Conservation (phyloP, 148 eudicot species). For the Rhododendron simsii region DNA sequence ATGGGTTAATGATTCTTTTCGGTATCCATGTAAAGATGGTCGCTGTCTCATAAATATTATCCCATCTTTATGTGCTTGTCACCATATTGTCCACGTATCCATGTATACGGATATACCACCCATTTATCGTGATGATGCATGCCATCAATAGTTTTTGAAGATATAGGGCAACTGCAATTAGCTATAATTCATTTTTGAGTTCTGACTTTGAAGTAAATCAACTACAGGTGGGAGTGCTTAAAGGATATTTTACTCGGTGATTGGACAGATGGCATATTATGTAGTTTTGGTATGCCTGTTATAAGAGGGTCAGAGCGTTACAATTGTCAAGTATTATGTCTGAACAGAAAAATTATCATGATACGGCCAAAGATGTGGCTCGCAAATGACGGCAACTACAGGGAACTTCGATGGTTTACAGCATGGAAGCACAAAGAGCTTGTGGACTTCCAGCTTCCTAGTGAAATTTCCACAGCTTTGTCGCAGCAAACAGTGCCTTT, state of each 20-base stretch:
- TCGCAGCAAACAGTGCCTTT: conserved; percentile 66
- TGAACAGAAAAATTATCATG: conserved; percentile 83
- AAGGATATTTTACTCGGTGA: conserved; percentile 72
- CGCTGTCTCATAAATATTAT: not conserved
- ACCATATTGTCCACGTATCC: not conserved
- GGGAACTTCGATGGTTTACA: conserved; percentile 94
- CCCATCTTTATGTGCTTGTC: not conserved
- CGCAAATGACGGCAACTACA: conserved; percentile 93
- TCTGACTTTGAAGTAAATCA: conserved; percentile 4
- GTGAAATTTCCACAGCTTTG: conserved; percentile 55
- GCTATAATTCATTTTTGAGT: not conserved
- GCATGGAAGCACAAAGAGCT: conserved; percentile 78
- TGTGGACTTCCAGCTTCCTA: conserved; percentile 76
- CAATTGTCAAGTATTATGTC: conserved; percentile 86
- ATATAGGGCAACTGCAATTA: not conserved
- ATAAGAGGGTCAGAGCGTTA: conserved; percentile 79
- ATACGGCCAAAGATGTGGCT: conserved; percentile 95
- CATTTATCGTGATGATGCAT: not conserved
- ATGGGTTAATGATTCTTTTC: too few relatives aligned
- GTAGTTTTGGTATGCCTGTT: conserved; percentile 97
- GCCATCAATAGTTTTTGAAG: not conserved
- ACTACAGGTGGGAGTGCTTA: conserved; percentile 91
- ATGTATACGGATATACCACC: not conserved
- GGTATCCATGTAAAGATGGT: not conserved
- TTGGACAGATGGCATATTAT: conserved; percentile 82